A percentile compares a stretch with the other conserved stretches of the same genome.
Conservation (phyloP, 2,329 filamentous ascomycete genomes). For the Rutstroemia sp. region DNA sequence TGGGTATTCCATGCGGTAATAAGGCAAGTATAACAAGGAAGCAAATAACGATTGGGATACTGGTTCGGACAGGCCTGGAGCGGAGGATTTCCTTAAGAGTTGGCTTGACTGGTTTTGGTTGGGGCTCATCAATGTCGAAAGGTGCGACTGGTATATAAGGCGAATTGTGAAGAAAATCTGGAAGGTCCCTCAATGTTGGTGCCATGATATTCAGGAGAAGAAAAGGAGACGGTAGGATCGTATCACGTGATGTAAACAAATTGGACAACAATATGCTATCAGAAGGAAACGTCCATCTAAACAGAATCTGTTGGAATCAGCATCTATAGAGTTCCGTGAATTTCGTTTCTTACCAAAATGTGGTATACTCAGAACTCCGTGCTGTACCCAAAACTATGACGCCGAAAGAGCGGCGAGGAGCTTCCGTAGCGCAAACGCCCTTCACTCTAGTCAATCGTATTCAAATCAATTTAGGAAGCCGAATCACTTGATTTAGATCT, state of each 20-base stretch:
- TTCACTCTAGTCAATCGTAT: no score
- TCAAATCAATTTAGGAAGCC: no score
- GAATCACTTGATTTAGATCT: no score
- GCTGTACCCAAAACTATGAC: no score
- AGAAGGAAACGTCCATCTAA: no score
- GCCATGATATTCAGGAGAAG: neutral
- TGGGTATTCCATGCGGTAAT: neutral
- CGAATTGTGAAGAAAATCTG: constrained; percentile 21
- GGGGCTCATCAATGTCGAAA: constrained; percentile 4
- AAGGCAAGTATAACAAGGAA: constrained; percentile 3
- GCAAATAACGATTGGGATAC: constrained; percentile 7
- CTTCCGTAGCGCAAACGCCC: no score
- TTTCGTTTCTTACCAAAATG: no score
- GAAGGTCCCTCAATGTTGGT: constrained; percentile 11
- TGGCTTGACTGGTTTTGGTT: constrained; percentile 16
- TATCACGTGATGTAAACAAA: neutral
- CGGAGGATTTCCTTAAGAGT: constrained; percentile 32
- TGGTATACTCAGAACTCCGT: no score
- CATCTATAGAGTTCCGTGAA: no score
- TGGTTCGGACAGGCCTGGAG: constrained; percentile 31
- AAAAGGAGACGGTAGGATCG: neutral
- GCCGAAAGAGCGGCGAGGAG: no score
- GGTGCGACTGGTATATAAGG: constrained; percentile 18
- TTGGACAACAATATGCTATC: no score
- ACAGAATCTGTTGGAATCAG: no score